These are phyloP conservation scores for Erucastrum elatum DNA, from an alignment of 345 rosid genomes.

Conservation along the genomic window DNA sequence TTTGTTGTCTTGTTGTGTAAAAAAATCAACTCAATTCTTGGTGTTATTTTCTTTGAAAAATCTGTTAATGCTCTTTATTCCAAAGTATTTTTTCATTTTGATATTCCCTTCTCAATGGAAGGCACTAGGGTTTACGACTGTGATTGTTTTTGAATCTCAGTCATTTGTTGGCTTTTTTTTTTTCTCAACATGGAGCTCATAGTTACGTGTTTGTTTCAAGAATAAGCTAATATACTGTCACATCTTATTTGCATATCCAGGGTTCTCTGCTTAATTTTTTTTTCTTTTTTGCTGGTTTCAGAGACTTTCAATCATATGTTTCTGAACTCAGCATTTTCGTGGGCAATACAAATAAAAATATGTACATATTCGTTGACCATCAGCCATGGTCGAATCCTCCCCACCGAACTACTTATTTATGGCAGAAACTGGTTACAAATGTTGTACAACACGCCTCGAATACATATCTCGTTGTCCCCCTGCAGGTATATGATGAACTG, in stretches of 20 bases:
- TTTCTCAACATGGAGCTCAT: background rate
- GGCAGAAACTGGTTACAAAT: slow-evolving; percentile 99
- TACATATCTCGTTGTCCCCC: background rate
- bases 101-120: no score
- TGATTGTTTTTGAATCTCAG: no score
- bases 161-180: background rate
- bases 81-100: no score
- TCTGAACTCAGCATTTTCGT: slow-evolving; percentile 83
- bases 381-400: slow-evolving; percentile 80
- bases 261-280: slow-evolving; percentile 5
- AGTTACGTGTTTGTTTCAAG: slow-evolving; percentile 2
- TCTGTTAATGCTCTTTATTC: no score
- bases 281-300: slow-evolving; percentile 46
- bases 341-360: slow-evolving; percentile 72
- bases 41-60: no score
- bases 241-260: slow-evolving; percentile 1
- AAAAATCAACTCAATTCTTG: no score
- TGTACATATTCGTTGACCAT: slow-evolving; percentile 89
- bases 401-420: slow-evolving; percentile 67
- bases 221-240: background rate
- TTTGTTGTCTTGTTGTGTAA: background rate
- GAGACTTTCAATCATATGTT: slow-evolving; percentile 95
- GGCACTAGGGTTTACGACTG: no score
- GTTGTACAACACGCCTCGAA: slow-evolving; percentile 39
- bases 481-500: background rate